Conservation (phyloP, 2,329 filamentous ascomycete genomes). For the Fusarium dimerum region DNA sequence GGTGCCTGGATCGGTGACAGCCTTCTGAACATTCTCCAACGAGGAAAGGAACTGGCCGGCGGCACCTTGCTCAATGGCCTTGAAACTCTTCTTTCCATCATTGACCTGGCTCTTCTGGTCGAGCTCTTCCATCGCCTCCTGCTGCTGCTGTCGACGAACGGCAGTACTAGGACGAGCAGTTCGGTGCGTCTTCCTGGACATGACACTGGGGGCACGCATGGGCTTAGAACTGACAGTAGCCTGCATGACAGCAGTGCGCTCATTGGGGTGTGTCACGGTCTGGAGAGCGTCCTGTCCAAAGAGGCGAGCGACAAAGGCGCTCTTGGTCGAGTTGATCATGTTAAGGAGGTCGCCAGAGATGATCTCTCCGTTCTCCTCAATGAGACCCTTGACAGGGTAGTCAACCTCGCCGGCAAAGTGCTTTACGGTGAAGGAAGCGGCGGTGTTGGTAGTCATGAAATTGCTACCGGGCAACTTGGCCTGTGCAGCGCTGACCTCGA, state of each 20-base stretch:
- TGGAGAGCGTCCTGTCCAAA: slow-evolving; percentile 96
- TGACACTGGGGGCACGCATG: slow-evolving; percentile 87
- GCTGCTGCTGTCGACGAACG: slow-evolving; percentile 39
- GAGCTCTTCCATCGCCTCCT: slow-evolving; percentile 47
- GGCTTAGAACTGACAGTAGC: slow-evolving; percentile 96
- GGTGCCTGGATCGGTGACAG: slow-evolving; percentile 76
- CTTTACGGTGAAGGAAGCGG: slow-evolving; percentile 83
- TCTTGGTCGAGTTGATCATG: slow-evolving; percentile 84
- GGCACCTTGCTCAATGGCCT: slow-evolving; percentile 73
- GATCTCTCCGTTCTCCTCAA: slow-evolving; percentile 95
- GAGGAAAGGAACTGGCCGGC: slow-evolving; percentile 90
- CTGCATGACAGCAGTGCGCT: slow-evolving; percentile 89
- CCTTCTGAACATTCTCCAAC: slow-evolving; percentile 87
- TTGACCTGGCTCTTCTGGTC: slow-evolving; percentile 52
- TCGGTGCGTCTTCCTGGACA: slow-evolving; percentile 69
- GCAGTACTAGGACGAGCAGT: slow-evolving; percentile 34
- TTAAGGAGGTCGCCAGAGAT: slow-evolving; percentile 97
- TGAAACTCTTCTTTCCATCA: slow-evolving; percentile 44
- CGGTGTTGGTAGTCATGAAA: slow-evolving; percentile 79
- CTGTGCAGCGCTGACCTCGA: slow-evolving; percentile 74
- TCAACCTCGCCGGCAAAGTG: slow-evolving; percentile 98
- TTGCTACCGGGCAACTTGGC: slow-evolving; percentile 84
- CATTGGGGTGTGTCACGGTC: slow-evolving; percentile 89
- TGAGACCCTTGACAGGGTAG: slow-evolving; percentile 80
- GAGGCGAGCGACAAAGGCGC: slow-evolving; percentile 82